These are phyloP conservation scores for Cystobasidium tubakii DNA, from an alignment of 768 basidiomycete genomes.

Conservation along the genomic window DNA sequence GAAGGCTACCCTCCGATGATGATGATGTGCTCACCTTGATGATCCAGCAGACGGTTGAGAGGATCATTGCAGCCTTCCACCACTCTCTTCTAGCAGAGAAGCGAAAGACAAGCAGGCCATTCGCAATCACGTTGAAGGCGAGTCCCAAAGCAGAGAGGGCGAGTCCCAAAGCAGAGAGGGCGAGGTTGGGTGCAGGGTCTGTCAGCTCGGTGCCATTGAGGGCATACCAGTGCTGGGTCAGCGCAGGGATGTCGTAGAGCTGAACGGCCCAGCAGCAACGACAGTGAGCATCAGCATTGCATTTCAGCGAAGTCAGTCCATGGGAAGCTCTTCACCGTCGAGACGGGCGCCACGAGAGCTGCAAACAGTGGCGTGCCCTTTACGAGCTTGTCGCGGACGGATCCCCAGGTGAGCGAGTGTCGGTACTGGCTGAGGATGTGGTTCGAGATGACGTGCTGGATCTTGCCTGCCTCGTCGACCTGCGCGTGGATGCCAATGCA, in stretches of 20 bases:
- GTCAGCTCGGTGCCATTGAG: slow-evolving; percentile 43
- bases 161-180: slow-evolving; percentile 36
- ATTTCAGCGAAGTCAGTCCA: too few relatives aligned
- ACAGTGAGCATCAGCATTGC: too few relatives aligned
- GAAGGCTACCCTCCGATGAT: too few relatives aligned
- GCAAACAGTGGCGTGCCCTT: slow-evolving; percentile 46
- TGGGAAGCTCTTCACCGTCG: slow-evolving; percentile 40
- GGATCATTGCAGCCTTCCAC: slow-evolving; percentile 45
- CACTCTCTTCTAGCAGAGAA: slow-evolving; percentile 46
- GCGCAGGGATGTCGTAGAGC: slow-evolving; percentile 50
- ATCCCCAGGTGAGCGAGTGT: neutral
- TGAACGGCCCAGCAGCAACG: neutral
- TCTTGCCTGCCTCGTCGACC: neutral
- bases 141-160: slow-evolving; percentile 40
- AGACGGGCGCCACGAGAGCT: slow-evolving; percentile 49
- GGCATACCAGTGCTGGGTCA: slow-evolving; percentile 47
- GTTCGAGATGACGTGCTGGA: neutral
- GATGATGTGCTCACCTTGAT: slow-evolving; percentile 45
- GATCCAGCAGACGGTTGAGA: slow-evolving; percentile 48
- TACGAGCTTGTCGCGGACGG: neutral
- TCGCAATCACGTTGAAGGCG: slow-evolving; percentile 48
- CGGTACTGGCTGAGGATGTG: slow-evolving; percentile 9
- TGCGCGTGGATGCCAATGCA: neutral
- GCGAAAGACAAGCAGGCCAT: slow-evolving; percentile 48
- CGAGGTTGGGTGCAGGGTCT: slow-evolving; percentile 46